These are phyloP conservation scores for Fonsecaea multimorphosa DNA, from an alignment of 2,329 filamentous ascomycete genomes.

Conservation along the genomic window DNA sequence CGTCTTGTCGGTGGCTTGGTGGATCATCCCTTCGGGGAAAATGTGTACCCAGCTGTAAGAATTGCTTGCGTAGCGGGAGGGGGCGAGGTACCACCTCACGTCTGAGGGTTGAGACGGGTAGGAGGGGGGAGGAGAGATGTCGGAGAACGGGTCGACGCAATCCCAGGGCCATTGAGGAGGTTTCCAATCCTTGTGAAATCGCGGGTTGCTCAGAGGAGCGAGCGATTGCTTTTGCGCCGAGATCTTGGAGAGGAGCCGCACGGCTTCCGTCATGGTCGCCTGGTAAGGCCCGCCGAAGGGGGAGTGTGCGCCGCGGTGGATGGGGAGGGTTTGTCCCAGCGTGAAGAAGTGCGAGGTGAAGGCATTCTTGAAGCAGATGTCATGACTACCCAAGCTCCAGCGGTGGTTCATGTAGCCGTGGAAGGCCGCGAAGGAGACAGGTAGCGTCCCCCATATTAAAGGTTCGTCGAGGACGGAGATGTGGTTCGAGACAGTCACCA, in stretches of 20 bases:
- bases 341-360: slow-evolving; percentile 77
- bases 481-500: slow-evolving; percentile 94
- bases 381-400: slow-evolving; percentile 90
- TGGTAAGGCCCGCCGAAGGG: slow-evolving; percentile 84
- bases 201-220: slow-evolving; percentile 26
- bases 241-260: slow-evolving; percentile 74
- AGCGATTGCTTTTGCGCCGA: slow-evolving; percentile 49
- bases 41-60: slow-evolving; percentile 88
- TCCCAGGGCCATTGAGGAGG: slow-evolving; percentile 58
- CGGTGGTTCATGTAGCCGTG: slow-evolving; percentile 71
- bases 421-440: slow-evolving; percentile 72
- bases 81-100: slow-evolving; percentile 69
- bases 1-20: slow-evolving; percentile 72
- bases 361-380: slow-evolving; percentile 90
- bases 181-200: slow-evolving; percentile 46
- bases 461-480: slow-evolving; percentile 93
- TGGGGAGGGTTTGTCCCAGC: slow-evolving; percentile 87
- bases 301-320: slow-evolving; percentile 80
- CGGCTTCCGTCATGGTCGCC: slow-evolving; percentile 82
- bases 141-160: slow-evolving; percentile 56
- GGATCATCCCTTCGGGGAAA: slow-evolving; percentile 93
- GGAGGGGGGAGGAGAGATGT: slow-evolving; percentile 48
- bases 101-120: slow-evolving; percentile 64
- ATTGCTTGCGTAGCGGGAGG: slow-evolving; percentile 72
- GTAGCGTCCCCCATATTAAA: slow-evolving; percentile 88